Percentiles rank a stretch among this genome's conserved stretches.
Conservation (phyloP, 805 yeast genomes). For the Yueomyces sp. region DNA sequence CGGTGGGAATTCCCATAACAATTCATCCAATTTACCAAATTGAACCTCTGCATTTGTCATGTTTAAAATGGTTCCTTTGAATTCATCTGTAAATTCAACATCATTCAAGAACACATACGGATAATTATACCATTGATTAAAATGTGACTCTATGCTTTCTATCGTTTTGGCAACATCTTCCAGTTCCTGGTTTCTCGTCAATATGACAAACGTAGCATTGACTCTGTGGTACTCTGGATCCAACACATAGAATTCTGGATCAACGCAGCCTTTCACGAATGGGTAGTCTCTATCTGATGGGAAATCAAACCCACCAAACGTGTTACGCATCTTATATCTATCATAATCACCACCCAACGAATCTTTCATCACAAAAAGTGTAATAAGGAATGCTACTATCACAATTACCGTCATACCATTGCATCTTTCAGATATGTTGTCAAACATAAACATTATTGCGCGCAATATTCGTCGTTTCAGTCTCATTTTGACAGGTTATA, state of each 20-base stretch:
- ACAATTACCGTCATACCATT: conserved; percentile 1
- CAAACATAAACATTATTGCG: not conserved
- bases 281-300: conserved; percentile 27
- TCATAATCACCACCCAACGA: not conserved
- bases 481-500: not conserved
- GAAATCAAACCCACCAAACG: conserved; percentile 9
- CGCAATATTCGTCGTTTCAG: not conserved
- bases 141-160: conserved; percentile 67
- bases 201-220: conserved; percentile 74
- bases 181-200: conserved; percentile 71
- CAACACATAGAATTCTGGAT: conserved; percentile 25
- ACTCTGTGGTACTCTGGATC: conserved; percentile 31
- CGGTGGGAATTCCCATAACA: conserved; percentile 59
- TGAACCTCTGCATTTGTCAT: conserved; percentile 54
- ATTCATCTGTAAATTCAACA: conserved; percentile 54
- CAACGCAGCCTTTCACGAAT: conserved; percentile 46
- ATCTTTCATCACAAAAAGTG: conserved; percentile 1
- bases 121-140: conserved; percentile 87
- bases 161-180: conserved; percentile 66
- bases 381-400: conserved; percentile 1
- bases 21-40: conserved; percentile 52
- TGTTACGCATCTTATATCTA: not conserved
- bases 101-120: conserved; percentile 88
- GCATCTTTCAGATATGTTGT: not conserved
- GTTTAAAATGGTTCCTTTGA: conserved; percentile 37